These are phyloP conservation scores for Beauveria asiatica DNA, from an alignment of 2,329 filamentous ascomycete species.

Conservation along the genomic window DNA sequence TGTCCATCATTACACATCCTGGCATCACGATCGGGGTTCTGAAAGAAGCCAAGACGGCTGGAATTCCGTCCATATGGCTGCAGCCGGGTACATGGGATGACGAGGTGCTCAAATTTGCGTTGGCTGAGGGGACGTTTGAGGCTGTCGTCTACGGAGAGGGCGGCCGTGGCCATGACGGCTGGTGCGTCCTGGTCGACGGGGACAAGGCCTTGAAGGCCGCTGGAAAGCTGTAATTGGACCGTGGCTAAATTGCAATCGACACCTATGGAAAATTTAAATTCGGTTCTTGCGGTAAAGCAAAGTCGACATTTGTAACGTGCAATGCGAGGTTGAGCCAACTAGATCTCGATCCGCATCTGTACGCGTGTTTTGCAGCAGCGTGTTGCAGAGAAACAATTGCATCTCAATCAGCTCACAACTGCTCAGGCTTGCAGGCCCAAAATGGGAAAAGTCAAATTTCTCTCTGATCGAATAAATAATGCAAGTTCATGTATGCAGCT, in stretches of 20 bases:
- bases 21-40: conserved; percentile 65
- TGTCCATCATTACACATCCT: conserved; percentile 85
- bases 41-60: conserved; percentile 65
- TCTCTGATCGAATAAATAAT: background rate
- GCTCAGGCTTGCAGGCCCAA: too few species aligned
- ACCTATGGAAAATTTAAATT: background rate
- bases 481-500: background rate
- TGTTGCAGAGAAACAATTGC: too few species aligned
- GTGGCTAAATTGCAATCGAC: too few species aligned
- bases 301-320: too few species aligned
- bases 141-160: conserved; percentile 60
- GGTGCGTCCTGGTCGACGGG: conserved; percentile 83
- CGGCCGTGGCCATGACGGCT: conserved; percentile 61
- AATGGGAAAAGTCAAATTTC: too few species aligned
- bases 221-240: conserved; percentile 38
- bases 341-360: too few species aligned
- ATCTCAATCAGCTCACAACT: too few species aligned
- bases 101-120: conserved; percentile 61
- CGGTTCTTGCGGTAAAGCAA: too few species aligned
- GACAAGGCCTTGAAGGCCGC: conserved; percentile 52
- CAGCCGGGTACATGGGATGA: conserved; percentile 86
- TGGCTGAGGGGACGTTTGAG: conserved; percentile 51
- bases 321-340: too few species aligned
- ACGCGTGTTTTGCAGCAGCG: too few species aligned
- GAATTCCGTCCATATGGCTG: conserved; percentile 72